Evolutionary conservation across 768 basidiomycete species (phyloP), one percentile per base, ranked within the genome.

Genomic region (Imleria badia): DNA sequence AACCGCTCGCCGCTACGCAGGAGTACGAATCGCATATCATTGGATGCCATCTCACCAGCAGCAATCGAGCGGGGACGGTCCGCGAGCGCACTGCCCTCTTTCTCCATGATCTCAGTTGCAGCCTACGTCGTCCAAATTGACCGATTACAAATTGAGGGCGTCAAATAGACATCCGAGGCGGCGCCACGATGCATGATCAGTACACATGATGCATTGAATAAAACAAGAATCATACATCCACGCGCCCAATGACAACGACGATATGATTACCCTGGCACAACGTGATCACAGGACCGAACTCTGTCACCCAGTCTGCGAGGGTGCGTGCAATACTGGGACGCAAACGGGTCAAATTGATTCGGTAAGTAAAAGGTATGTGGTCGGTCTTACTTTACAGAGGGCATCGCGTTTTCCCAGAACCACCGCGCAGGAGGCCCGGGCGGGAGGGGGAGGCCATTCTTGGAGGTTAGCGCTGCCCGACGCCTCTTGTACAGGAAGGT

Each of bases 91-190:
- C 75, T 76, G 0, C 83, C 82, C 53, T 81, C 78, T 51, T 80
- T 80, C 64, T 85, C 83, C 81, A 85, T 80, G 42, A 84, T 78
- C 11, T 84, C 81, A 1, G 77, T 71, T 0, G 81, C 79, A 6
- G 80, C 81, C 65, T 83, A 70, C 43, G 74, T 30, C 13, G 20
- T 20, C 30, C 45, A 12, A 15, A 53, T 14, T 8, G 13, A 52
- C 20, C 26, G 26, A 31, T 31, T 19, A 23, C 41, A 22, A 11
- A 29, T 2, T 30, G 31, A 26, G 17, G 1, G 6, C 17, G 6
- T 35, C 33, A 11, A 47, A 33, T 7, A 13, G 34, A 47, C 26
- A 26, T 26, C 6, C 3, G 26, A 26, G 26, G 6, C 26, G 26
- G 26, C 26, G 6, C 26, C 26, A 26, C 26, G 4, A 26, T 26